Base-by-base conservation (phyloP, 495 filamentous ascomycete species). In the Hypoxylon crocopeplum region DNA sequence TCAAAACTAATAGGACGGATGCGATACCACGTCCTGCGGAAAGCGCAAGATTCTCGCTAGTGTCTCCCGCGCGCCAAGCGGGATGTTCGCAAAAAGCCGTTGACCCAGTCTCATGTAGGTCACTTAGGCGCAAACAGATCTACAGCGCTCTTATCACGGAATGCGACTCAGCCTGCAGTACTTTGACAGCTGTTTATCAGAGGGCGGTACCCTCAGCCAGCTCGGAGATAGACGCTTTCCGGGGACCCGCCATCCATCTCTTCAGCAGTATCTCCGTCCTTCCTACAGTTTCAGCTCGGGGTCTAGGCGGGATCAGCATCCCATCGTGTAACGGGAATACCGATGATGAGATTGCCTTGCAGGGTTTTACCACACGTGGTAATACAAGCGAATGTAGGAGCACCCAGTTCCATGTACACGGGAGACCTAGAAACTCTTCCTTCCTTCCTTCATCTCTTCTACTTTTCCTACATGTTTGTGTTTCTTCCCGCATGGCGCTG, bases 351-450 rank as follows among this genome's bases (percentile, higher is more conserved):
- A 30, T 47, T 27, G 21, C 21, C 39, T 21, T 50, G 25, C 16
- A 45, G 17, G 32, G 11, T 12, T 29, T 40, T 7, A 6, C 25
- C 11, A 38, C 38, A 50, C 32, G 46, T 49, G 57, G 49, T 39
- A 22, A 20, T 24, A 50, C 16, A n/a, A 34, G 17, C 19, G 42
- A 52, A 15, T 12, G 7, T 36, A 53, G 16, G 21, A 41, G 13
- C 19, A 36, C 20, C 11, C 21, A 48, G 32, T 50, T 24, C 30
- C 36, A 11, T 2, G 17, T 12, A 48, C 17, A n/a, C 7, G 44
- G 20, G 40, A 53, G 40, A 12, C 6, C 19, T n/a, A 13, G 27
- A n/a, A 16, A 12, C 17, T 22, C 19, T 45, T 45, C 22, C 13
- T 16, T 21, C 33, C 39, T 39, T 45, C 32, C 19, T 39, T 12